Evolutionary conservation across 1,284 basidiomycete species (phyloP).

Genomic region (Porodaedalea pini): DNA sequence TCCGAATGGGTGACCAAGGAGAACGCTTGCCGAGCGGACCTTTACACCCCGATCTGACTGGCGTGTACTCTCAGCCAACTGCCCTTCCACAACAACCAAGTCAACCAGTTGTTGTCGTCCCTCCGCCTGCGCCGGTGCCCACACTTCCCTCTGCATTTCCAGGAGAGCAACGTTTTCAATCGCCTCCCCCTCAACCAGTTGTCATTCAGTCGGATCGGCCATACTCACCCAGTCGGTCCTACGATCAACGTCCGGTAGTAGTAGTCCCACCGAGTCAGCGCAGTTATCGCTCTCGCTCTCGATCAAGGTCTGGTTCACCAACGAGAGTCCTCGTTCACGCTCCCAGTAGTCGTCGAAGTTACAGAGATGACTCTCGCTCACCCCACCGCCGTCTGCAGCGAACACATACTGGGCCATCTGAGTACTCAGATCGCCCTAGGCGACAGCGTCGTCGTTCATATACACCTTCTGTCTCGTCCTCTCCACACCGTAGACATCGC

Average conservation of each 20-base stretch:
- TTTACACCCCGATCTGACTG: not conserved
- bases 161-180: not conserved
- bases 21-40: not conserved
- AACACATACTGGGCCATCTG: not conserved
- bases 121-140: slow-evolving; percentile 21
- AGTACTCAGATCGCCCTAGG: slow-evolving; percentile 7
- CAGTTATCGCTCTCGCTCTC: not conserved
- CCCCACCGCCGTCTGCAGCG: not conserved
- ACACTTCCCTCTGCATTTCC: slow-evolving; percentile 8
- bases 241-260: not conserved
- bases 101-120: slow-evolving; percentile 26
- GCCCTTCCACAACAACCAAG: not conserved
- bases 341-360: not conserved
- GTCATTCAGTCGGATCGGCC: slow-evolving; percentile 1
- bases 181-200: not conserved
- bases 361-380: slow-evolving; percentile 11
- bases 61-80: not conserved
- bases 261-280: not conserved
- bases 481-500: not conserved
- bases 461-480: not conserved
- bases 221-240: not conserved
- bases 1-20: not conserved
- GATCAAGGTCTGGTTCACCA: slow-evolving; percentile 5
- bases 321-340: slow-evolving; percentile 9
- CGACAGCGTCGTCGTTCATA: not conserved